Percentiles rank a stretch among this genome's conserved stretches.
Conservation (phyloP, 2,329 filamentous ascomycete species). For the Xylaria sp. region DNA sequence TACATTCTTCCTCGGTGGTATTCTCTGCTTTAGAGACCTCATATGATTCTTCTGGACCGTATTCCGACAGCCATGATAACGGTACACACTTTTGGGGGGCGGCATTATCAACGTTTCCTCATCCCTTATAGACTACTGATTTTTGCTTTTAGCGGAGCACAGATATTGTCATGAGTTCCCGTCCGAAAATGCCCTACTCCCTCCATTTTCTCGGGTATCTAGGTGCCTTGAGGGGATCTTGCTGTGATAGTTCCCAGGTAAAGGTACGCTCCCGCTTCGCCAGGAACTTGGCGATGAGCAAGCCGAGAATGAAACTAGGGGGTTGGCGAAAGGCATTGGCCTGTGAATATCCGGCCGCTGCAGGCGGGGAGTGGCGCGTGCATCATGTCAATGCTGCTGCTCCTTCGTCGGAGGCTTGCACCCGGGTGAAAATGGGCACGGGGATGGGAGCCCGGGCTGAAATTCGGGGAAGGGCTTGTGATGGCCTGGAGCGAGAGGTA, state of each 20-base stretch:
- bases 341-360: constrained; percentile 33
- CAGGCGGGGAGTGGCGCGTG: constrained; percentile 37
- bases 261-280: background rate
- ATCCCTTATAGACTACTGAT: background rate
- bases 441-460: background rate
- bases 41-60: constrained; percentile 8
- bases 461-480: background rate
- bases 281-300: too few relatives aligned
- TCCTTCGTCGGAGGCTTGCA: background rate
- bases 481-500: background rate
- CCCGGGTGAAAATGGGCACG: background rate
- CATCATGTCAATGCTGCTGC: constrained; percentile 5
- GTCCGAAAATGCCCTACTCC: background rate
- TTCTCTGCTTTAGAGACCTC: background rate
- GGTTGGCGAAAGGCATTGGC: background rate
- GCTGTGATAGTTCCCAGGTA: too few relatives aligned
- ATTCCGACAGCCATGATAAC: background rate
- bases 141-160: background rate
- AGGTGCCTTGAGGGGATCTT: background rate
- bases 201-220: background rate
- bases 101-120: background rate
- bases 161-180: background rate
- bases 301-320: background rate
- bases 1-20: background rate
- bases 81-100: background rate